These are phyloP conservation scores for Penicillium verhagenii DNA, from an alignment of 495 filamentous ascomycete genomes.

Conservation along the genomic window DNA sequence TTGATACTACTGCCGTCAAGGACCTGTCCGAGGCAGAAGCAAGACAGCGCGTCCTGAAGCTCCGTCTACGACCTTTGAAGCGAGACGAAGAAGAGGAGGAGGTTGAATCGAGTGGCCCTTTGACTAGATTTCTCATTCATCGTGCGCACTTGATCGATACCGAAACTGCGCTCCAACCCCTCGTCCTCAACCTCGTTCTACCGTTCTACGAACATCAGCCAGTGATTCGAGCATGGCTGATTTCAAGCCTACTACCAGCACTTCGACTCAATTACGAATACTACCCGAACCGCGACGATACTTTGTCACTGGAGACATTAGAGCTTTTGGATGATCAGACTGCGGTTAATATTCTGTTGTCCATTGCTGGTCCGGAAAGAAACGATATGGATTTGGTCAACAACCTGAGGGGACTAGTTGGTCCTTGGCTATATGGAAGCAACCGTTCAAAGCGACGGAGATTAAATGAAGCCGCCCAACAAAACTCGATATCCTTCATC, in stretches of 20 bases:
- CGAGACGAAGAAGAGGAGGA: conserved; percentile 46
- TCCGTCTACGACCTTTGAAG: conserved; percentile 63
- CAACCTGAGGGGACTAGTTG: conserved; percentile 73
- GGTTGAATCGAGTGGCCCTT: conserved; percentile 48
- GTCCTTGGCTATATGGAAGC: conserved; percentile 79
- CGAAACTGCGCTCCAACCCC: conserved; percentile 71
- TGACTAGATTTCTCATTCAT: conserved; percentile 72
- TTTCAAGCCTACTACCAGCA: conserved; percentile 76
- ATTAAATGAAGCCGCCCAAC: conserved; percentile 35
- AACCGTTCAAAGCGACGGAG: conserved; percentile 60
- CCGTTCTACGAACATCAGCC: conserved; percentile 72
- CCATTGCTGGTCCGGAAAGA: conserved; percentile 52
- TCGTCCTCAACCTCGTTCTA: conserved; percentile 67
- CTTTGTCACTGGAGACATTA: conserved; percentile 61
- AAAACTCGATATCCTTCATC: conserved; percentile 30
- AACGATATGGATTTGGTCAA: conserved; percentile 53
- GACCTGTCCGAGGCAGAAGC: conserved; percentile 64
- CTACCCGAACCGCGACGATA: conserved; percentile 58
- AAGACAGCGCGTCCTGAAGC: conserved; percentile 64
- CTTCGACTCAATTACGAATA: conserved; percentile 83
- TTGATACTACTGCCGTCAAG: conserved; percentile 61
- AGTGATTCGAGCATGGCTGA: conserved; percentile 68
- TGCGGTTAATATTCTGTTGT: conserved; percentile 67
- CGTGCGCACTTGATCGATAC: conserved; percentile 74
- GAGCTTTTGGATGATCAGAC: conserved; percentile 53